These are phyloP conservation scores for Pistacia atlantica DNA, from an alignment of 345 rosid genomes.

Conservation along the genomic window DNA sequence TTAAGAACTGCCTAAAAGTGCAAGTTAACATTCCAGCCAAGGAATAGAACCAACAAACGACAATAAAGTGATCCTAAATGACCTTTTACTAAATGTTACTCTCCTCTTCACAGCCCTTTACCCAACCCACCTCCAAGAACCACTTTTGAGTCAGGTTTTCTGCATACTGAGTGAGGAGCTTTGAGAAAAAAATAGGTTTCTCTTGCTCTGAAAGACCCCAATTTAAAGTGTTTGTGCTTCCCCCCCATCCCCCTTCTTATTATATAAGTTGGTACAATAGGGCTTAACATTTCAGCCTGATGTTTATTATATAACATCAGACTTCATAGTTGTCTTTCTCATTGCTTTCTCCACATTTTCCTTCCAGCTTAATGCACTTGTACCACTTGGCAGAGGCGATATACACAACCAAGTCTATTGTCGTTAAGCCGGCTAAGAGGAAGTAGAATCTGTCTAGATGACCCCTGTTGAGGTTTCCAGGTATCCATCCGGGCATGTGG, in stretches of 20 bases:
- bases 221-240: neutral
- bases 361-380: conserved; percentile 69
- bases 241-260: conserved; percentile 32
- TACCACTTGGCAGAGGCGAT: conserved; percentile 88
- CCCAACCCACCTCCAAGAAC: conserved; percentile 11
- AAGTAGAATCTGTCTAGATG: conserved; percentile 94
- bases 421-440: conserved; percentile 78
- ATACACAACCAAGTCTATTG: conserved; percentile 63
- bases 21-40: conserved; percentile 13
- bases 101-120: conserved; percentile 11
- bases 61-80: conserved; percentile 21
- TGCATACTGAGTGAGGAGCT: neutral
- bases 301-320: conserved; percentile 29
- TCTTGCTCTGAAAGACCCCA: neutral
- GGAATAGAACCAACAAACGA: conserved; percentile 23
- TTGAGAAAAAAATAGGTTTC: conserved; percentile 1
- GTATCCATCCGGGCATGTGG: conserved; percentile 97
- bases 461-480: conserved; percentile 93
- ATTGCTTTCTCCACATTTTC: conserved; percentile 40
- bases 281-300: conserved; percentile 8
- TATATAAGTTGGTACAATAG: conserved; percentile 25
- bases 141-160: conserved; percentile 5
- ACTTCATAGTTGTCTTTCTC: conserved; percentile 45
- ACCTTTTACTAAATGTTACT: conserved; percentile 14
- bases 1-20: conserved; percentile 10